phyloP scores from a whole-genome alignment of 176 grass and related monocot species.

The Pharus latifolius region DNA sequence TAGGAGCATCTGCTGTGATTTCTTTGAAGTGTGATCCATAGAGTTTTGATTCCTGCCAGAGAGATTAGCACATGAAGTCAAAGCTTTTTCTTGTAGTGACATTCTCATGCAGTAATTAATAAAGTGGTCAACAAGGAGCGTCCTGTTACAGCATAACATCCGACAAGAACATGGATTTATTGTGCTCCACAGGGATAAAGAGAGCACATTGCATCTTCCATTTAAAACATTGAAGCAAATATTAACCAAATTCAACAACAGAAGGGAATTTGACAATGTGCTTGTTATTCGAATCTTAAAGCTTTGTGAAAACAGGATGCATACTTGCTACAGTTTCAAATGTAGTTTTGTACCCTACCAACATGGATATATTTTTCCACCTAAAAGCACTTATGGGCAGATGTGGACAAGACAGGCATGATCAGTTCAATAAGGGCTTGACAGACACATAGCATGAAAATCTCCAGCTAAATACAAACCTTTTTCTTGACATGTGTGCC shows the following conservation, averaged over 20 bases:
- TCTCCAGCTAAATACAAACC: conserved; percentile 33
- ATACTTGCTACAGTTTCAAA: not conserved
- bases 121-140: not conserved
- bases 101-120: not conserved
- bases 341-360: not conserved
- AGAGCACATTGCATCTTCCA: not conserved
- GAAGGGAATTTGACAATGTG: not conserved
- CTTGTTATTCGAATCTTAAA: too few species aligned
- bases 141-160: too few species aligned
- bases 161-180: too few species aligned
- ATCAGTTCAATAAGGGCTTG: not conserved
- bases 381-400: not conserved
- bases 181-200: not conserved
- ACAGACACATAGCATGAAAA: not conserved
- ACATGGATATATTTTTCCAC: not conserved
- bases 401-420: not conserved
- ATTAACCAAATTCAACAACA: not conserved
- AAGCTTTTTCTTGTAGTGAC: not conserved
- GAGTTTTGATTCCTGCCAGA: conserved; percentile 75
- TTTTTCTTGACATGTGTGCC: conserved; percentile 99
- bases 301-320: not conserved
- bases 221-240: not conserved
- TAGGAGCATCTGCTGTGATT: conserved; percentile 83
- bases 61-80: not conserved
- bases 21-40: conserved; percentile 92